These are phyloP conservation scores for Beauveria sp. DNA, from an alignment of 2,329 filamentous ascomycete species.

Conservation along the genomic window DNA sequence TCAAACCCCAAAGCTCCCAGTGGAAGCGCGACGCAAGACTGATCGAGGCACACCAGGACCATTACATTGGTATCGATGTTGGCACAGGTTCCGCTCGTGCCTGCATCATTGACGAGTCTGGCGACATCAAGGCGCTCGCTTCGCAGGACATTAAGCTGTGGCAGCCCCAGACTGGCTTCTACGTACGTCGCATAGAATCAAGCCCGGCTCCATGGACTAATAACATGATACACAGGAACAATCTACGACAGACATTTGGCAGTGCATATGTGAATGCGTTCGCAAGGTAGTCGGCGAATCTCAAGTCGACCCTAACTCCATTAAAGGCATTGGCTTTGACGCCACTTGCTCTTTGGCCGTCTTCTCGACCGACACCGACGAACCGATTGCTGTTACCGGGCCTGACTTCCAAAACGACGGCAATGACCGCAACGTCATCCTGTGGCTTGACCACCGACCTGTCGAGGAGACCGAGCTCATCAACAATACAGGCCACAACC, in stretches of 20 bases:
- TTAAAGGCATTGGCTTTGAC: conserved; percentile 93
- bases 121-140: conserved; percentile 74
- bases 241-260: conserved; percentile 97
- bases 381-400: conserved; percentile 83
- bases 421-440: conserved; percentile 86
- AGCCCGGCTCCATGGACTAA: conserved; percentile 10
- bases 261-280: conserved; percentile 84
- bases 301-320: conserved; percentile 63
- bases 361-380: conserved; percentile 80
- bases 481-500: conserved; percentile 84
- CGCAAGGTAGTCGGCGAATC: conserved; percentile 76
- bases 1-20: background rate
- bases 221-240: conserved; percentile 56
- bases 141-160: conserved; percentile 72
- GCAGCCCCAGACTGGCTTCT: conserved; percentile 69
- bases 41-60: conserved; percentile 32
- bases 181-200: conserved; percentile 40
- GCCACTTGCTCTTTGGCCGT: conserved; percentile 96
- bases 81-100: conserved; percentile 92
- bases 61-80: conserved; percentile 84
- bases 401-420: conserved; percentile 69
- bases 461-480: conserved; percentile 87
- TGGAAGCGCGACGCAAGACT: background rate
- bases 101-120: conserved; percentile 86
- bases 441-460: conserved; percentile 95